Evolutionary conservation across 106 monocot genomes (phyloP).

Genomic region (Ottelia alismoides): DNA sequence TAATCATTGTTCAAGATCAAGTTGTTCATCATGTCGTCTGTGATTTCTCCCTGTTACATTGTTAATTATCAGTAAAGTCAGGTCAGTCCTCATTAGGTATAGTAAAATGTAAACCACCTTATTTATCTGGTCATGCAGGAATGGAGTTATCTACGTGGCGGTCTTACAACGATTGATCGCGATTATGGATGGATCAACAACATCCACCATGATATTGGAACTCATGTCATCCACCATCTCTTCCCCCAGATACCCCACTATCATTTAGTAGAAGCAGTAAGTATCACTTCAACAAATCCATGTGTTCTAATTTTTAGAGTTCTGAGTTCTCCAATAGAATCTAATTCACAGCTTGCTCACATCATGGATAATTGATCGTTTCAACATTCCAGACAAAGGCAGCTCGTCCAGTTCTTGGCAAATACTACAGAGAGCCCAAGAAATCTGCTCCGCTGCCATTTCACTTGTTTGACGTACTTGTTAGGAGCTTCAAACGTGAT

Average conservation of each 20-base stretch:
- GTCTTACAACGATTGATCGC: constrained; percentile 58
- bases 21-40: too few relatives aligned
- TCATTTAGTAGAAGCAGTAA: constrained; percentile 66
- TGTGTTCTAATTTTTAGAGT: too few relatives aligned
- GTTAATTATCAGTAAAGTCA: too few relatives aligned
- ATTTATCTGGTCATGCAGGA: too few relatives aligned
- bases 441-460: constrained; percentile 68
- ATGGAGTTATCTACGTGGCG: constrained; percentile 75
- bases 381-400: constrained; percentile 43
- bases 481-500: constrained; percentile 34
- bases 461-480: constrained; percentile 36
- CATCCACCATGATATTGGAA: constrained; percentile 77
- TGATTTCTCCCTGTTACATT: too few relatives aligned
- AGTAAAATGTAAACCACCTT: too few relatives aligned
- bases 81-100: too few relatives aligned
- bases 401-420: constrained; percentile 63
- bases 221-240: constrained; percentile 73
- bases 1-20: too few relatives aligned
- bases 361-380: too few relatives aligned
- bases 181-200: constrained; percentile 79
- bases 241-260: constrained; percentile 87
- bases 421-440: constrained; percentile 70
- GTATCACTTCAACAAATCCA: too few relatives aligned
- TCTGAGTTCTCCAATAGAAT: too few relatives aligned
- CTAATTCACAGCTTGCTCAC: too few relatives aligned